Percentiles rank a stretch among this genome's conserved stretches.
Evolutionary conservation across 2,329 filamentous ascomycete genomes (phyloP).

Genomic region (Neonectria ditissima): DNA sequence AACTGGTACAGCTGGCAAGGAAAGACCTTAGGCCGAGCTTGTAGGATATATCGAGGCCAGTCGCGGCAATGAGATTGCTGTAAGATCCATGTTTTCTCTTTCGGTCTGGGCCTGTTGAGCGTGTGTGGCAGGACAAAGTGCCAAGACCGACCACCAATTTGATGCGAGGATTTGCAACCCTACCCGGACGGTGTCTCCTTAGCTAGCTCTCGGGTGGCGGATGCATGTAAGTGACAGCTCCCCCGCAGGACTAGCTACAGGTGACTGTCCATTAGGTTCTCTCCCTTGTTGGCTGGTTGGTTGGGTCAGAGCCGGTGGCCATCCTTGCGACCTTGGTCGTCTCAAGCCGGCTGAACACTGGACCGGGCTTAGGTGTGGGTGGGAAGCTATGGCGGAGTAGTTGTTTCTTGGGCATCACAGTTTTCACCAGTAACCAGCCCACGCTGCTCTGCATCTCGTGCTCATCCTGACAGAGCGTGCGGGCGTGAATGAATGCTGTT

Average conservation of each 20-base stretch:
- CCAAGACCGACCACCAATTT: neutral
- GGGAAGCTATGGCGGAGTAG: neutral
- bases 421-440: neutral
- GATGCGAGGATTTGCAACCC: constrained; percentile 12
- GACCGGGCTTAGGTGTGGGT: neutral
- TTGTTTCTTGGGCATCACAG: neutral
- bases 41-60: neutral
- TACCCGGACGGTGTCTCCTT: neutral
- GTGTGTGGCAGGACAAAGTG: constrained; percentile 6
- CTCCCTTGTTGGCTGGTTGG: neutral
- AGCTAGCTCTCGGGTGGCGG: constrained; percentile 12
- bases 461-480: constrained; percentile 2
- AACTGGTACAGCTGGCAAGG: constrained; percentile 14
- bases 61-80: neutral
- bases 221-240: constrained; percentile 42
- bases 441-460: neutral
- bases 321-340: neutral
- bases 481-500: neutral
- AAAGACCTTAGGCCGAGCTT: neutral
- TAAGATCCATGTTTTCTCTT: neutral
- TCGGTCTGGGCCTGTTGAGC: neutral
- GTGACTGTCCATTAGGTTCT: neutral
- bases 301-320: neutral
- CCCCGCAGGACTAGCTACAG: constrained; percentile 23
- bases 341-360: neutral